Evolutionary conservation across 2,329 filamentous ascomycete genomes (phyloP), one percentile per base, ranked within the genome.

Genomic region (Fusarium tuaranense): DNA sequence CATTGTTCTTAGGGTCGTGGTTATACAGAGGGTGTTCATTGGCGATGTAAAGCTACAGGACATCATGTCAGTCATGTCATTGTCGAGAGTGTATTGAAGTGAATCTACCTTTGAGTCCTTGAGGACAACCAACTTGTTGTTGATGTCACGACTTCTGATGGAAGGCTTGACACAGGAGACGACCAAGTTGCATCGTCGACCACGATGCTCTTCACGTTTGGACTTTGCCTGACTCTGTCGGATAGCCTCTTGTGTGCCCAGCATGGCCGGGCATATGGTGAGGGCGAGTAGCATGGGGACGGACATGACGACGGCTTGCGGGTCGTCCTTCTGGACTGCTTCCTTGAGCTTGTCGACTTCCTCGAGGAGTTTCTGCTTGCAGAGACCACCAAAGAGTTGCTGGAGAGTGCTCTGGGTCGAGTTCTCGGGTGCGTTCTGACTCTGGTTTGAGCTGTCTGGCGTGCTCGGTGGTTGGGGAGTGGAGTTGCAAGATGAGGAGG

Each of bases 131-230:
- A 81, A 80, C 57, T 85, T 84, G 30, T 84, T 85, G 69, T 88
- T 84, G 18, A 88, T 81, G n/a, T 81, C 73, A 16, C 81, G 76
- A 61, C 84, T 85, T 67, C 82, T 84, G 63, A 84, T 80, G 5
- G 86, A 87, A 30, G 85, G 84, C 78, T 87, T 87, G 53, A 84
- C 82, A 62, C 85, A 87, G 67, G 84, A 84, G 4, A 87, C 83
- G 34, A 85, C 78, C 41, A 88, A 82, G 65, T 87, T 87, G 72
- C 86, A 86, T 70, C 86, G 86, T 60, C 86, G 82, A 70, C 82
- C 83, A 63, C 86, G 83, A 72, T 87, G 86, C 68, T 87, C 86
- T 71, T 87, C 85, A 51, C 82, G 82, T 48, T 83, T 84, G 5
- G 82, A 80, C 71, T 85, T 86, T n/a, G 83, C 81, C 76, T 87